Percentiles rank a stretch among this genome's conserved stretches.
Conservation (phyloP, 441 rosid genomes). For the Jatropha podagrica region DNA sequence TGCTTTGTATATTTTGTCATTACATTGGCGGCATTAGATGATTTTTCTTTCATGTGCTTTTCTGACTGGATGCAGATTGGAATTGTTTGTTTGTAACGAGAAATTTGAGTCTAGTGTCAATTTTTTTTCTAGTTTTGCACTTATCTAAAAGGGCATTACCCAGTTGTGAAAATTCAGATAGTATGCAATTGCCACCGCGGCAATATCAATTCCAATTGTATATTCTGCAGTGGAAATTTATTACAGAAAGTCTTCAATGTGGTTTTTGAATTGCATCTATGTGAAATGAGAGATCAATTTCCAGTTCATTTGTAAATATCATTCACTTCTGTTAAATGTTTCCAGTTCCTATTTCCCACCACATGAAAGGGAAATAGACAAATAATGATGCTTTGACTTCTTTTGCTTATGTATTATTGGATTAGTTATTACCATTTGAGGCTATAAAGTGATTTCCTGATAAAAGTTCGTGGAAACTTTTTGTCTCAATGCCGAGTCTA, state of each 20-base stretch:
- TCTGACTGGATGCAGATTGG: conserved; percentile 23
- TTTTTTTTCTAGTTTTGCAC: conserved; percentile 2
- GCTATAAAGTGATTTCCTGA: too few relatives aligned
- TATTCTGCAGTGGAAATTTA: background rate
- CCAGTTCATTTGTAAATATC: too few relatives aligned
- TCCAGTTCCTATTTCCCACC: too few relatives aligned
- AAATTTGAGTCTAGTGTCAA: conserved; percentile 13
- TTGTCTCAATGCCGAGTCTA: too few relatives aligned
- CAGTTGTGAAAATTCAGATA: background rate
- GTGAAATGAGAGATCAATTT: too few relatives aligned
- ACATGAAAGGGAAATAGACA: too few relatives aligned
- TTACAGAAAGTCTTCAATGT: background rate
- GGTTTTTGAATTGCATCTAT: background rate
- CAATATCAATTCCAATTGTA: conserved; percentile 9
- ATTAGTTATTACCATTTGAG: too few relatives aligned
- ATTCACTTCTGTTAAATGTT: too few relatives aligned
- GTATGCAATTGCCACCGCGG: background rate
- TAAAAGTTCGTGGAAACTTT: too few relatives aligned
- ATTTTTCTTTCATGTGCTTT: conserved; percentile 2
- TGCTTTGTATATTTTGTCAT: conserved; percentile 25
- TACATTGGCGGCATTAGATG: conserved; percentile 16
- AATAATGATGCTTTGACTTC: too few relatives aligned
- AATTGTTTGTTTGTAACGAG: conserved; percentile 18
- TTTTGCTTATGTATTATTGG: too few relatives aligned
- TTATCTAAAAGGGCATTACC: conserved; percentile 6